phyloP scores from a whole-genome alignment of 2,329 filamentous ascomycete genomes.

The Hypoxylon sp. region DNA sequence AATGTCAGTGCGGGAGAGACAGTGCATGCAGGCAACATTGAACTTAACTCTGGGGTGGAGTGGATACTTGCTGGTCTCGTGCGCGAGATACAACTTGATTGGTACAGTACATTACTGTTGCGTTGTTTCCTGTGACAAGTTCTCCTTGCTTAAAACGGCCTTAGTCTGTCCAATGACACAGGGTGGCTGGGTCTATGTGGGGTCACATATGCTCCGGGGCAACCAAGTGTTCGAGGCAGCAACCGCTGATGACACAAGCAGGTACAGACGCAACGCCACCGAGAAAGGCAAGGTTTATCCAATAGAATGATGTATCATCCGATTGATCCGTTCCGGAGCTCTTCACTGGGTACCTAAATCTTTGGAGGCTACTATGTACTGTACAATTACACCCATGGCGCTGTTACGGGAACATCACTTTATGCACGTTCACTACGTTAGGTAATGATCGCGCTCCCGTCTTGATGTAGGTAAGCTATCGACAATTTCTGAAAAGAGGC shows the following conservation, averaged over 20 bases:
- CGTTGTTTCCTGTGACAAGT: slow-evolving; percentile 33
- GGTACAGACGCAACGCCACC: slow-evolving; percentile 41
- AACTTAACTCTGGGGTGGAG: slow-evolving; percentile 28
- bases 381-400: slow-evolving; percentile 26
- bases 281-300: slow-evolving; percentile 9
- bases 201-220: slow-evolving; percentile 30
- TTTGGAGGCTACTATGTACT: slow-evolving; percentile 24
- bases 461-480: background rate
- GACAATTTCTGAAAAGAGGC: background rate
- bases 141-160: slow-evolving; percentile 20
- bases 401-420: slow-evolving; percentile 19
- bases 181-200: slow-evolving; percentile 24
- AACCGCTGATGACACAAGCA: slow-evolving; percentile 46
- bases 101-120: slow-evolving; percentile 33
- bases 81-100: slow-evolving; percentile 25
- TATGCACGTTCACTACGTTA: background rate
- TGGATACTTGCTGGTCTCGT: slow-evolving; percentile 42
- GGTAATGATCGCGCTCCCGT: slow-evolving; percentile 11
- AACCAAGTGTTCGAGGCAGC: slow-evolving; percentile 42
- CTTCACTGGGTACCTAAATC: slow-evolving; percentile 19
- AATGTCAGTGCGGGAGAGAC: slow-evolving; percentile 27
- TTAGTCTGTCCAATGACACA: slow-evolving; percentile 32
- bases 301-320: slow-evolving; percentile 21
- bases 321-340: slow-evolving; percentile 39
- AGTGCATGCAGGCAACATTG: slow-evolving; percentile 30